These are phyloP conservation scores for Phenoliferia sp. DNA, from an alignment of 1,284 basidiomycete genomes.

Conservation along the genomic window DNA sequence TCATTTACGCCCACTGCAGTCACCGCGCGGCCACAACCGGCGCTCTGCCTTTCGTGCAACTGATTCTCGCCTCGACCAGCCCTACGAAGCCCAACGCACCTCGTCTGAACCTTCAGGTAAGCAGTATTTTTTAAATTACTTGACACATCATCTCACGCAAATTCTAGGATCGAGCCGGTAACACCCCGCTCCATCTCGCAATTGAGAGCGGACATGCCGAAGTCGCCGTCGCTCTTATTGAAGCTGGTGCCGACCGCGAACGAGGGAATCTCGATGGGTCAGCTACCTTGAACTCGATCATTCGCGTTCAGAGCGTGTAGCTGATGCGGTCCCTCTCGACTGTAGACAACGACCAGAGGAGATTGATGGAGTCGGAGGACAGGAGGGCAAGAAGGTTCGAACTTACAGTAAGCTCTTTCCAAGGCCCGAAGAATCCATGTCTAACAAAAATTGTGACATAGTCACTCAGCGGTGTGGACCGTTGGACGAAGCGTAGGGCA, in stretches of 20 bases:
- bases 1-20: conserved; percentile 46
- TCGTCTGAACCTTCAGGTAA: conserved; percentile 57
- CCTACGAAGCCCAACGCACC: conserved; percentile 67
- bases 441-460: neutral
- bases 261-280: conserved; percentile 56
- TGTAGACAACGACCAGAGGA: conserved; percentile 55
- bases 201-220: conserved; percentile 91
- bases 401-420: conserved; percentile 49
- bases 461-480: conserved; percentile 26
- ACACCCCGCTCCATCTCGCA: conserved; percentile 91
- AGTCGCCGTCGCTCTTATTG: conserved; percentile 79
- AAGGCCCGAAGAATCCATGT: too few relatives aligned
- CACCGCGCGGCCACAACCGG: conserved; percentile 94
- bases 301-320: neutral
- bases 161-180: conserved; percentile 55
- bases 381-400: conserved; percentile 72
- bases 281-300: neutral
- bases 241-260: conserved; percentile 84
- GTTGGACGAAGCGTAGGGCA: conserved; percentile 4
- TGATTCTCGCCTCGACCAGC: conserved; percentile 61
- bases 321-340: too few relatives aligned
- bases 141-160: too few relatives aligned
- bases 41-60: conserved; percentile 73
- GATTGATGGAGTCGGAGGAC: conserved; percentile 76
- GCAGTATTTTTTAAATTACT: too few relatives aligned